Conservation (phyloP, 345 rosid species). For the Eucalyptus marginata region DNA sequence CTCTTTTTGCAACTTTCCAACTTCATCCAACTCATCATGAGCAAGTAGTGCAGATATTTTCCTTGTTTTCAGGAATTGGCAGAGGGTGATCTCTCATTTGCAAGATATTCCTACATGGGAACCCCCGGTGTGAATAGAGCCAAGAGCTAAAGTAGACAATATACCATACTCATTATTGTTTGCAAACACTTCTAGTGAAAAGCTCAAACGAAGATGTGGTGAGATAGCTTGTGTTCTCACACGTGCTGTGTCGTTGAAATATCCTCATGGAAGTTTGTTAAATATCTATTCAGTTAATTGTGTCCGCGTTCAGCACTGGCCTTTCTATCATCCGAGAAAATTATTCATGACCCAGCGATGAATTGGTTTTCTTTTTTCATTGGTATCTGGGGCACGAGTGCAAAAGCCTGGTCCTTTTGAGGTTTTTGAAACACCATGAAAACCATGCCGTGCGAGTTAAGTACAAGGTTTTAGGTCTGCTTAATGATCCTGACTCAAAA, state of each 20-base stretch:
- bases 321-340: neutral
- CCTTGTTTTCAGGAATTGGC: neutral
- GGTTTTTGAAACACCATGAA: neutral
- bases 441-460: neutral
- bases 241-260: neutral
- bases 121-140: fast-evolving
- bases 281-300: neutral
- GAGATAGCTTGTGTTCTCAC: neutral
- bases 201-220: neutral
- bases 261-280: neutral
- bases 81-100: neutral
- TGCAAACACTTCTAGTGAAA: neutral
- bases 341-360: neutral
- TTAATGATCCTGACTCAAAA: neutral
- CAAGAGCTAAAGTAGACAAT: neutral
- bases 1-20: neutral
- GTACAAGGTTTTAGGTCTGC: neutral
- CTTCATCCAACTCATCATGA: neutral
- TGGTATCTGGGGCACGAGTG: neutral
- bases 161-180: neutral
- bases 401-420: neutral
- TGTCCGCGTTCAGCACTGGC: neutral
- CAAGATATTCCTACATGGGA: neutral
- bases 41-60: neutral
- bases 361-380: too few species aligned